Evolutionary conservation across 306 rosid species (phyloP).

Genomic region (Acmispon strigosus): DNA sequence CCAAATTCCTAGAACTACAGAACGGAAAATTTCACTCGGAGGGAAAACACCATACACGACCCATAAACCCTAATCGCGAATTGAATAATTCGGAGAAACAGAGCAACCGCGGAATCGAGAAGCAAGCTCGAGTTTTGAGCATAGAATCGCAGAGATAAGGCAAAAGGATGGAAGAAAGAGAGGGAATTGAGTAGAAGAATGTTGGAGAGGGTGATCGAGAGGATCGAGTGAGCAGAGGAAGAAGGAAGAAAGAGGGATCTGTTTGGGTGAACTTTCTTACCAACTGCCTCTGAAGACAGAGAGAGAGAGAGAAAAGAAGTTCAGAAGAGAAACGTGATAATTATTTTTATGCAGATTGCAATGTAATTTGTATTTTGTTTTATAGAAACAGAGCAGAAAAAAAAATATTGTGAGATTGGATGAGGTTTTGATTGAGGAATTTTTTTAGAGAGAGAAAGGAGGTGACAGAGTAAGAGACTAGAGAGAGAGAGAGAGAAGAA

Average conservation of each 20-base stretch:
- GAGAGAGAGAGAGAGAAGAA: slow-evolving; percentile 33
- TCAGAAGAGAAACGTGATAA: slow-evolving; percentile 12
- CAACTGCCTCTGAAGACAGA: slow-evolving; percentile 35
- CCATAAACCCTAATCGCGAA: slow-evolving; percentile 67
- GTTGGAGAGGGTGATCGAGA: slow-evolving; percentile 23
- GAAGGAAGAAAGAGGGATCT: slow-evolving; percentile 68
- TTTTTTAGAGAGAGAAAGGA: slow-evolving; percentile 37
- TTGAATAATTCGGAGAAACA: slow-evolving; percentile 35
- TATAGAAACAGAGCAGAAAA: neutral
- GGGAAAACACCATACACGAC: neutral
- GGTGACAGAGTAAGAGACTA: slow-evolving; percentile 42
- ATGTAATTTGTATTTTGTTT: slow-evolving; percentile 27
- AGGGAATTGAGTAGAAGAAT: slow-evolving; percentile 28
- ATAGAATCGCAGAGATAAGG: neutral
- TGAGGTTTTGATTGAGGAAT: slow-evolving; percentile 12
- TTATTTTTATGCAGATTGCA: slow-evolving; percentile 18
- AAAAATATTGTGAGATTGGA: neutral
- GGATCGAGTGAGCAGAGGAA: slow-evolving; percentile 37
- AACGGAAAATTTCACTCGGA: slow-evolving; percentile 6
- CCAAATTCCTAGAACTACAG: slow-evolving; percentile 6
- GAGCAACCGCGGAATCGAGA: slow-evolving; percentile 46
- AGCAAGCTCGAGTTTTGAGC: neutral
- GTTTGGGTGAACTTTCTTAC: slow-evolving; percentile 24
- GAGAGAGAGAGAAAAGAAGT: slow-evolving; percentile 22
- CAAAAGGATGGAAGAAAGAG: slow-evolving; percentile 11